Evolutionary conservation across 148 eudicot species (phyloP).

Genomic region (Rhododendron henanense): DNA sequence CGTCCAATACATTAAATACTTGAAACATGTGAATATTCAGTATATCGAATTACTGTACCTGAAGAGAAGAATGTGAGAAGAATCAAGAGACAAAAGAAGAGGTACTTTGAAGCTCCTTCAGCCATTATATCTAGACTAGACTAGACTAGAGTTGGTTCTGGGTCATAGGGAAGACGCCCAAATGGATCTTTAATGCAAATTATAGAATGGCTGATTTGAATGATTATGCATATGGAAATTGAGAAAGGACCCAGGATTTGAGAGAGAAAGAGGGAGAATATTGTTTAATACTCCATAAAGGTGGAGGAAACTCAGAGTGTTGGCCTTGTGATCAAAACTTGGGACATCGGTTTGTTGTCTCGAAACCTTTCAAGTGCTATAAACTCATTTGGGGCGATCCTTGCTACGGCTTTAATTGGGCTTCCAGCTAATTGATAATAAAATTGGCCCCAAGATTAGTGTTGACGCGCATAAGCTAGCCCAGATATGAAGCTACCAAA

Average conservation of each 20-base stretch:
- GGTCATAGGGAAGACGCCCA: constrained; percentile 19
- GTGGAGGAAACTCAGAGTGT: neutral
- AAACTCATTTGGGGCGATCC: neutral
- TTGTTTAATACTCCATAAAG: constrained; percentile 3
- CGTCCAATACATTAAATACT: neutral
- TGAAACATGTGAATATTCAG: neutral
- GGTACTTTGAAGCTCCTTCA: constrained; percentile 19
- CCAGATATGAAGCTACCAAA: neutral
- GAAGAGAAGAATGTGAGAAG: constrained; percentile 34
- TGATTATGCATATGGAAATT: constrained; percentile 11
- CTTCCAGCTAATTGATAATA: neutral
- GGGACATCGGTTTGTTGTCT: neutral
- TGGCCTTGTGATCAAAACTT: neutral
- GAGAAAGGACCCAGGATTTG: constrained; percentile 14
- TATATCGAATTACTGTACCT: constrained; percentile 31
- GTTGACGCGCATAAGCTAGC: no score
- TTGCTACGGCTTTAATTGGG: neutral
- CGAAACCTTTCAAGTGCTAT: neutral
- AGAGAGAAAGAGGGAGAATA: constrained; percentile 10
- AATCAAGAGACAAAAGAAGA: constrained; percentile 32
- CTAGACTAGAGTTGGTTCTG: constrained; percentile 20
- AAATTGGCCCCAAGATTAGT: neutral
- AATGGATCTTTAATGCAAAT: constrained; percentile 19
- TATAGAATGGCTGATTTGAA: constrained; percentile 16
- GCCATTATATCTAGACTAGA: constrained; percentile 35